Percentiles rank a stretch among this genome's conserved stretches.
Evolutionary conservation across 2,329 filamentous ascomycete genomes (phyloP).

Genomic region (Colletotrichum musae): DNA sequence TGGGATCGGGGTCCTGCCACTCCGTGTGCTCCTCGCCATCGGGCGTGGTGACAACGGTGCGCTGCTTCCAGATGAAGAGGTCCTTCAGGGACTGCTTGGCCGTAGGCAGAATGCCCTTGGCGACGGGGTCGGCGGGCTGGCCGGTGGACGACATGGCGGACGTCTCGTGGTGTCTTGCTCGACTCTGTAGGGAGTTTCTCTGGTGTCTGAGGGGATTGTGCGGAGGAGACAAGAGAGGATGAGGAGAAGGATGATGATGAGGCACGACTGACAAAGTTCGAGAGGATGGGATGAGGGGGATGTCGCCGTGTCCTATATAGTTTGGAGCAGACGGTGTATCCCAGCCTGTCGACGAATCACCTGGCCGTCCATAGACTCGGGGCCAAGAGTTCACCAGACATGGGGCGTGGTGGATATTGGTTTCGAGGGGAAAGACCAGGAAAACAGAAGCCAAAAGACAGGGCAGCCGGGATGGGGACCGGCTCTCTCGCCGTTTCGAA

Average conservation of each 20-base stretch:
- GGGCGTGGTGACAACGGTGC: constrained; percentile 76
- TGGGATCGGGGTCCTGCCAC: constrained; percentile 76
- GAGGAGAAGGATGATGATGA: constrained; percentile 12
- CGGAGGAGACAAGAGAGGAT: background rate
- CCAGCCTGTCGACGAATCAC: constrained; percentile 24
- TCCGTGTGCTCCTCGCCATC: constrained; percentile 76
- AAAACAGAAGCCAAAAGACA: constrained; percentile 11
- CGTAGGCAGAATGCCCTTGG: constrained; percentile 74
- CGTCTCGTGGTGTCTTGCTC: constrained; percentile 6
- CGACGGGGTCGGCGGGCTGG: constrained; percentile 74
- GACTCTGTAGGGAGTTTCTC: constrained; percentile 3
- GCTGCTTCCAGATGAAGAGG: constrained; percentile 81
- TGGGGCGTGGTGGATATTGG: constrained; percentile 29
- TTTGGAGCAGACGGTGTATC: constrained; percentile 3
- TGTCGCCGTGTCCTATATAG: constrained; percentile 27
- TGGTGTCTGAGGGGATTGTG: background rate
- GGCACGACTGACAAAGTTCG: constrained; percentile 25
- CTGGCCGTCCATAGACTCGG: constrained; percentile 27
- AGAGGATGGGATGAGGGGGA: constrained; percentile 15
- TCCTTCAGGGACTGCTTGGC: constrained; percentile 75
- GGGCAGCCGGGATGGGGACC: constrained; percentile 25
- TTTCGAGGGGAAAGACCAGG: constrained; percentile 24
- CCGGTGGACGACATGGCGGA: constrained; percentile 52
- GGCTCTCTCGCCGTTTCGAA: constrained; percentile 14
- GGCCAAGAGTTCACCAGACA: constrained; percentile 37